phyloP scores from a whole-genome alignment of 2,329 filamentous ascomycete genomes.

The Mycosphaerella arachidis region DNA sequence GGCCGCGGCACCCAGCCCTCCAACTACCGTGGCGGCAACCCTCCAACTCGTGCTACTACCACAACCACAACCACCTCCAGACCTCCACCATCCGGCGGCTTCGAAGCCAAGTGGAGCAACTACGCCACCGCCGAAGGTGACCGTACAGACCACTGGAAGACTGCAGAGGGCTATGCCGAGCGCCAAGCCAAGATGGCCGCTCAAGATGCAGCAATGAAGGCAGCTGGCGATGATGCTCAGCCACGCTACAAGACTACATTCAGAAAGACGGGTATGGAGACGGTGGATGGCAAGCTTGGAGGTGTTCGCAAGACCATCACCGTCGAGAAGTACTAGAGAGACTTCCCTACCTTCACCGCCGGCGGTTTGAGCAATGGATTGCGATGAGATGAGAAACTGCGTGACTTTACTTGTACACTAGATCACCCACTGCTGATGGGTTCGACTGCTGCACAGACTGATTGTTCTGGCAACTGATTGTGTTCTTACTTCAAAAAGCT shows the following conservation, averaged over 20 bases:
- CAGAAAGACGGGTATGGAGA: background rate
- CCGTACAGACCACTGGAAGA: background rate
- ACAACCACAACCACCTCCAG: background rate
- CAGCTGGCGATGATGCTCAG: background rate
- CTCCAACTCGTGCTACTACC: background rate
- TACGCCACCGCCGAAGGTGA: background rate
- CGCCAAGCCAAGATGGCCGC: background rate
- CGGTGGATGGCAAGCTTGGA: background rate
- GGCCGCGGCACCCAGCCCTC: background rate
- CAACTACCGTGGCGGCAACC: background rate
- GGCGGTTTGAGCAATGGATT: background rate
- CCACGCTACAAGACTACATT: background rate
- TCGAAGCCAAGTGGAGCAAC: background rate
- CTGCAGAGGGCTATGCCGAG: background rate
- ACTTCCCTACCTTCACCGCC: background rate
- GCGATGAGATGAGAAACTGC: background rate
- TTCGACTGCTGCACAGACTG: background rate
- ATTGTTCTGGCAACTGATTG: background rate
- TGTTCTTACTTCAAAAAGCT: background rate
- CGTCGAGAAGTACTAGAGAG: background rate
- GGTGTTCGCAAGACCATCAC: background rate
- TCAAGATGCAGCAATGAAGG: background rate
- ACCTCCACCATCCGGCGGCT: background rate
- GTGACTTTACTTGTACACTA: background rate
- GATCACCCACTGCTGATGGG: background rate